phyloP scores from a whole-genome alignment of 108 stramenopile species.

The Stephanodiscus triporus region DNA sequence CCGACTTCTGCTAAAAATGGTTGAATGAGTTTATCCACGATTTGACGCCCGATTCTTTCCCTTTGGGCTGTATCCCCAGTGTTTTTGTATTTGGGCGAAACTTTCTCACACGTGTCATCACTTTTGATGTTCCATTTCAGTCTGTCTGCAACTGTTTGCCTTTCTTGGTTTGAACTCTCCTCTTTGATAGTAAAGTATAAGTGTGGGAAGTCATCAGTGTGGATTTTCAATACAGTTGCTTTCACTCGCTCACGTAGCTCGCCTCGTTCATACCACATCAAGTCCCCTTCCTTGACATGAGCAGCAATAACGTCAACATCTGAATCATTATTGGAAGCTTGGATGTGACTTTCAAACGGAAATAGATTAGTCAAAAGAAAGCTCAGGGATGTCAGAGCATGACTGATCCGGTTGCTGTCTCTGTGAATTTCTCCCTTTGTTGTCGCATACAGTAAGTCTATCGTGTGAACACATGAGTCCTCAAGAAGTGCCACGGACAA shows the following conservation, averaged over 20 bases:
- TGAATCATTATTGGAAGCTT: background rate
- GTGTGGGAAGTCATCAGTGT: constrained; percentile 68
- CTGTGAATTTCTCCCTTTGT: constrained; percentile 10
- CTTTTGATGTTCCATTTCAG: constrained; percentile 38
- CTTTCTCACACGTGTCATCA: background rate
- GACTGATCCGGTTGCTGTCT: background rate
- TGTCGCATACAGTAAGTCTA: constrained; percentile 27
- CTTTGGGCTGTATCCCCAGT: background rate
- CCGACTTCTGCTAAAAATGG: constrained; percentile 15
- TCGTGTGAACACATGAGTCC: constrained; percentile 9
- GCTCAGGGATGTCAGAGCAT: constrained; percentile 26
- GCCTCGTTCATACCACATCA: constrained; percentile 66
- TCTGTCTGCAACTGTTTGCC: constrained; percentile 69
- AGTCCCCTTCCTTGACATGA: constrained; percentile 57
- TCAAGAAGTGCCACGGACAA: constrained; percentile 24
- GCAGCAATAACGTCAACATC: constrained; percentile 5
- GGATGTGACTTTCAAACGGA: constrained; percentile 4
- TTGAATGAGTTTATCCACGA: constrained; percentile 51
- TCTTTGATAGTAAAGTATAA: constrained; percentile 71
- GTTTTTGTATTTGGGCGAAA: background rate
- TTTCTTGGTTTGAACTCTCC: constrained; percentile 45
- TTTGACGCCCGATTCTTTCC: constrained; percentile 25
- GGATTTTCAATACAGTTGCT: constrained; percentile 65
- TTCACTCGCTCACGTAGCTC: constrained; percentile 40
- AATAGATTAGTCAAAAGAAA: constrained; percentile 34